Evolutionary conservation across 176 grass and related monocot species (phyloP).

Genomic region (Oryza punctata): DNA sequence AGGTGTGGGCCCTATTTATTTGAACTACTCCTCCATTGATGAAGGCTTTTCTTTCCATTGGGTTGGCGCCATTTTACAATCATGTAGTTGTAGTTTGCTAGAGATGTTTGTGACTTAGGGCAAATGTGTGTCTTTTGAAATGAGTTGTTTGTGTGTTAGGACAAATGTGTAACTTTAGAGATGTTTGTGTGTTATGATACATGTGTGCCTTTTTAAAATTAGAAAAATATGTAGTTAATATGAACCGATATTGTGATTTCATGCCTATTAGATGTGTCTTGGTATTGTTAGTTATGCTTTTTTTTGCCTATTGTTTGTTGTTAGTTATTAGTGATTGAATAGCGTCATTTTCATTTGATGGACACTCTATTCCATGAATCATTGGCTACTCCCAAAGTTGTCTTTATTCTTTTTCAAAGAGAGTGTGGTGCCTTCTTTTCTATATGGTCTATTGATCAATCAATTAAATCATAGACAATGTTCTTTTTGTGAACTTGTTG

Average conservation of each 20-base stretch:
- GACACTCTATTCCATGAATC: background rate
- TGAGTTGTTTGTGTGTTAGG: background rate
- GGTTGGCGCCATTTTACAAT: background rate
- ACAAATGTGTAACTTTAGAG: no score
- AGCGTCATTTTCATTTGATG: background rate
- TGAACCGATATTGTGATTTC: conserved; percentile 2
- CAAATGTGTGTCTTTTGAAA: no score
- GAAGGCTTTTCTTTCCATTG: background rate
- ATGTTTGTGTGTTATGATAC: background rate
- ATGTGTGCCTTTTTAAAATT: background rate
- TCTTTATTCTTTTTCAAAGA: background rate
- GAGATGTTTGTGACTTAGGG: background rate
- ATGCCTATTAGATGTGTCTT: conserved; percentile 3
- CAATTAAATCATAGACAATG: no score
- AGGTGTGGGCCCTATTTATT: conserved; percentile 1
- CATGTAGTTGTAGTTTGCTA: background rate
- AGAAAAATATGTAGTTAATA: background rate
- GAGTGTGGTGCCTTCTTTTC: no score
- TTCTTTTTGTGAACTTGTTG: no score
- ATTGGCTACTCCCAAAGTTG: background rate
- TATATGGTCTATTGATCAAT: no score
- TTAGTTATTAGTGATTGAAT: background rate
- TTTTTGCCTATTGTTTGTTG: background rate
- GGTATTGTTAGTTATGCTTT: background rate
- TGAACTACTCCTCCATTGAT: background rate